Conservation (phyloP, 2,329 filamentous ascomycete species). For the Fusarium compactum region DNA sequence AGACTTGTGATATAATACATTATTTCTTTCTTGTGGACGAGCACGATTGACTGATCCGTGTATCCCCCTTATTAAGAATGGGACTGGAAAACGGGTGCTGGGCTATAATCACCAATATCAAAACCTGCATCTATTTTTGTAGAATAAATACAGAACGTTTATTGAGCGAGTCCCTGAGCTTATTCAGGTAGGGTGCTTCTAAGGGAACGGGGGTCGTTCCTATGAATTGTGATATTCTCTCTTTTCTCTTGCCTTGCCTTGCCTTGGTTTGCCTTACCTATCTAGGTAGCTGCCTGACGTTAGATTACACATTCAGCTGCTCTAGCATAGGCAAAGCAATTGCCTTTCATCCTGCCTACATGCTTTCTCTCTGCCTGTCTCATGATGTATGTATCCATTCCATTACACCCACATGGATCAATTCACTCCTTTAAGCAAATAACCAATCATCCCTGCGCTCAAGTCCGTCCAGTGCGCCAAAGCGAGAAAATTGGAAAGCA, state of each 20-base stretch:
- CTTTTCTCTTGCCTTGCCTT: slow-evolving; percentile 1
- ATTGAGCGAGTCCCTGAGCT: not conserved
- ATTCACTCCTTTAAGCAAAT: slow-evolving; percentile 33
- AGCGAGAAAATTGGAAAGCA: slow-evolving; percentile 31
- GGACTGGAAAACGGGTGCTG: not conserved
- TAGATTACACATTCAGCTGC: slow-evolving; percentile 12
- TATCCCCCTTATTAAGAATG: not conserved
- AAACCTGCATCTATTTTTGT: slow-evolving; percentile 3
- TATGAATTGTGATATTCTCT: slow-evolving; percentile 7
- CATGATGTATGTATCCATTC: slow-evolving; percentile 34
- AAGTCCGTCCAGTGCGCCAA: slow-evolving; percentile 25
- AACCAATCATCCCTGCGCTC: slow-evolving; percentile 26
- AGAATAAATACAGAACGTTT: not conserved
- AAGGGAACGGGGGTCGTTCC: slow-evolving; percentile 4
- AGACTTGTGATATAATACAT: not conserved
- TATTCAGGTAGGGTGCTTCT: not conserved
- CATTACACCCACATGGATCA: slow-evolving; percentile 16
- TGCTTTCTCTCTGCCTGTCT: slow-evolving; percentile 17
- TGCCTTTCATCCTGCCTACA: not conserved
- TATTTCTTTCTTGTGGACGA: not conserved
- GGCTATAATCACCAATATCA: not conserved
- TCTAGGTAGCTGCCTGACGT: not conserved
- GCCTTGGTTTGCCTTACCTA: not conserved
- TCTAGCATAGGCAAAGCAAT: slow-evolving; percentile 21
- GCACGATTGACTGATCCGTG: not conserved